phyloP scores from a whole-genome alignment of 768 basidiomycete genomes.

The Boletus pseudopeckii region DNA sequence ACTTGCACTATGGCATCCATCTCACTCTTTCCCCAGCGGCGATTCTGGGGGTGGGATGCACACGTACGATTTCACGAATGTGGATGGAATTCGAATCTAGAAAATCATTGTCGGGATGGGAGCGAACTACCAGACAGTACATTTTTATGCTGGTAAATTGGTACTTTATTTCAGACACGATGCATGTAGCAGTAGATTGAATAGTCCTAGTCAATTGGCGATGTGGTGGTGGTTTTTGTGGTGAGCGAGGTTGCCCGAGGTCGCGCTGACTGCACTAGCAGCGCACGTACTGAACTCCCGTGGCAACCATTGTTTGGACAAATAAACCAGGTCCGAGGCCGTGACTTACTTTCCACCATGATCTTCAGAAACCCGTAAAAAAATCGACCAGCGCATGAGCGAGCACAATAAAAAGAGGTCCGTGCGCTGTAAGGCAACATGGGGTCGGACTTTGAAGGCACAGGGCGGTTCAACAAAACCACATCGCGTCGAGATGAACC shows the following conservation, averaged over 20 bases:
- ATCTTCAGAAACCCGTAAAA: constrained; percentile 11
- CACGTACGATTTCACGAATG: constrained; percentile 38
- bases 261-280: neutral
- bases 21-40: constrained; percentile 34
- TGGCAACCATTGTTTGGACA: constrained; percentile 30
- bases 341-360: constrained; percentile 9
- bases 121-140: neutral
- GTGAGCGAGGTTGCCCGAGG: neutral
- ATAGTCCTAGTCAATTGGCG: neutral
- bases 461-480: constrained; percentile 38
- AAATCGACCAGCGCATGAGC: constrained; percentile 21
- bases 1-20: constrained; percentile 17
- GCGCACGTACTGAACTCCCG: neutral
- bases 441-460: constrained; percentile 38
- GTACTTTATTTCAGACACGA: neutral
- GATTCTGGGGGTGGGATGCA: constrained; percentile 48
- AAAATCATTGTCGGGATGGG: neutral
- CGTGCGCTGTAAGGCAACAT: constrained; percentile 34
- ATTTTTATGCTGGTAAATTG: constrained; percentile 11
- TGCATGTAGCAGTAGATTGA: neutral
- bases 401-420: constrained; percentile 30
- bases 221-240: neutral
- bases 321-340: constrained; percentile 23
- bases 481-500: constrained; percentile 39
- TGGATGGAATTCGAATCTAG: constrained; percentile 20